Conservation (phyloP, 345 rosid species). For the Schrenkiella parvula region DNA sequence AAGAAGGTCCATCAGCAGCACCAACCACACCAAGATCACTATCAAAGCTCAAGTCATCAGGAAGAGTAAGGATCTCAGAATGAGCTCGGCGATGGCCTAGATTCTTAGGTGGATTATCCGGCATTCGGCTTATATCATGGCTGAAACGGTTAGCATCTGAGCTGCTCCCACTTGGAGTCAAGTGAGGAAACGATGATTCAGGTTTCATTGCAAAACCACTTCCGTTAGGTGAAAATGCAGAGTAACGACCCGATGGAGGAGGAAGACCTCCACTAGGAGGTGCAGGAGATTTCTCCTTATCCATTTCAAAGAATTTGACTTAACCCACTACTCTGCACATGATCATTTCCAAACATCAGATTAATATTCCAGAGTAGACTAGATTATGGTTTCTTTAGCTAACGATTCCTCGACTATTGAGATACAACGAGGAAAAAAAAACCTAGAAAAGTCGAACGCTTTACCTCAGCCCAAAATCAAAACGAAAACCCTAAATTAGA, state of each 20-base stretch:
- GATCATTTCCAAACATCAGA: slow-evolving; percentile 2
- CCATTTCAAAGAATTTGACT: slow-evolving; percentile 47
- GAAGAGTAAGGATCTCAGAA: slow-evolving; percentile 87
- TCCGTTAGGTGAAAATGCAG: slow-evolving; percentile 45
- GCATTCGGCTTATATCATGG: slow-evolving; percentile 79
- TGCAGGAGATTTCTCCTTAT: slow-evolving; percentile 57
- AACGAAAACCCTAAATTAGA: neutral
- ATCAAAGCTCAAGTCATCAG: slow-evolving; percentile 89
- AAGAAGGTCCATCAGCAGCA: slow-evolving; percentile 66
- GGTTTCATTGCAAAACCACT: slow-evolving; percentile 45
- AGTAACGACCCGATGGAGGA: slow-evolving; percentile 57
- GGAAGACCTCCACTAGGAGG: slow-evolving; percentile 53
- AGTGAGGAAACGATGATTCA: slow-evolving; percentile 47
- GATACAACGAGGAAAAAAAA: neutral
- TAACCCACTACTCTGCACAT: slow-evolving; percentile 19
- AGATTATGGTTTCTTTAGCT: neutral
- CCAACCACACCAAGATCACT: slow-evolving; percentile 90
- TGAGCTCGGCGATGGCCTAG: slow-evolving; percentile 91
- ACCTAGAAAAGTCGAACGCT: neutral
- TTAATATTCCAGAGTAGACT: neutral
- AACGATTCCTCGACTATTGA: neutral
- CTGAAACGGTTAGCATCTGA: slow-evolving; percentile 56
- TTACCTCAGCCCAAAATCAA: neutral
- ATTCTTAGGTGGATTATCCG: slow-evolving; percentile 78
- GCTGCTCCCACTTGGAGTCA: slow-evolving; percentile 41